Evolutionary conservation across 2,329 filamentous ascomycete genomes (phyloP).

Genomic region (Penicillium sp.): DNA sequence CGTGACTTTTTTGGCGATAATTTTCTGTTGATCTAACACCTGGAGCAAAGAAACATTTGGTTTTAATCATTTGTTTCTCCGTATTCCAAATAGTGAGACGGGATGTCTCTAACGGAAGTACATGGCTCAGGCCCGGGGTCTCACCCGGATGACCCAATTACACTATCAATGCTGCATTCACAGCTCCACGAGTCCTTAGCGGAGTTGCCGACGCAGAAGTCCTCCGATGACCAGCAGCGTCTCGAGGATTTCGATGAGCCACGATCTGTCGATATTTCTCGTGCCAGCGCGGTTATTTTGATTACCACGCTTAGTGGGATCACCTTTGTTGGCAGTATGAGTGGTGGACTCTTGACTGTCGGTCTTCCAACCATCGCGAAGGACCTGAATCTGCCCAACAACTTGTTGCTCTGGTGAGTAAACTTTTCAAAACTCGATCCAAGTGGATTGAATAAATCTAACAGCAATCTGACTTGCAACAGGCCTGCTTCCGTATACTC

Average conservation of each 20-base stretch:
- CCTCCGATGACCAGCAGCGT: background rate
- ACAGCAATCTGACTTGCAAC: background rate
- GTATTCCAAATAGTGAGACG: background rate
- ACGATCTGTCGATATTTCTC: conserved; percentile 4
- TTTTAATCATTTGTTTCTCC: too few species aligned
- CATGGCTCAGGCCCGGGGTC: background rate
- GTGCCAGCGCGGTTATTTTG: conserved; percentile 17
- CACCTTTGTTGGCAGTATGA: conserved; percentile 35
- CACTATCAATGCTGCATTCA: background rate
- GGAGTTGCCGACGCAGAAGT: background rate
- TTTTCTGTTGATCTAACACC: background rate
- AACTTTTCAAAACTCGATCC: too few species aligned
- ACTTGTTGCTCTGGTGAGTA: conserved; percentile 18
- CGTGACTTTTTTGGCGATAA: too few species aligned
- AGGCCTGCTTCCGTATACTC: conserved; percentile 23
- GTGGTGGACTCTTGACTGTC: conserved; percentile 30
- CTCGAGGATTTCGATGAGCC: background rate
- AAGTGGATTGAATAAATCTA: background rate
- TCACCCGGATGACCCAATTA: conserved; percentile 9
- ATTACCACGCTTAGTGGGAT: conserved; percentile 31
- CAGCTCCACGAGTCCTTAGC: background rate
- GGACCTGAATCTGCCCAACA: conserved; percentile 30
- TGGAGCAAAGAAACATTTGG: too few species aligned
- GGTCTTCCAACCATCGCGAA: conserved; percentile 31
- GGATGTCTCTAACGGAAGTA: conserved; percentile 5